Evolutionary conservation across 345 rosid genomes (phyloP), one percentile per base, ranked within the genome.

Genomic region (Eucalyptus pauciflora): DNA sequence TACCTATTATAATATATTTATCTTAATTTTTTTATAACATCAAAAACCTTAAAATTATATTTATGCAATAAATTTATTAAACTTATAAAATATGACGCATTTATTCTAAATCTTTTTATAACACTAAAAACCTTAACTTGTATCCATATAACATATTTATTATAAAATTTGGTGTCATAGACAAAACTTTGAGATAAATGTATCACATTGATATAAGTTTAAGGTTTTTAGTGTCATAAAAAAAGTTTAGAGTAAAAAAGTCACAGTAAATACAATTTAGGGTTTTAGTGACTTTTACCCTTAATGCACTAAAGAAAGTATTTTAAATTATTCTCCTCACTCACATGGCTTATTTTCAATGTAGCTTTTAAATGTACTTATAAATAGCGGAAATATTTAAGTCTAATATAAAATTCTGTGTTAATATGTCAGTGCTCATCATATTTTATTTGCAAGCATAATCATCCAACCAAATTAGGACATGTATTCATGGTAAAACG

Each of bases 191-290:
- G 9, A 17, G 8, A 51, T 51, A 51, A 17, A 51, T 17, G 24
- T 52, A 52, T 52, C 24, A 52, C 0, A 7, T 17, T 1, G 9
- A 0, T 17, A 51, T 17, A 51, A 17, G 56, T 51, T 51, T 51
- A 51, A 51, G 56, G 4, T 7, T 67, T 67, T 15, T 5, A 2
- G 18, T 31, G 22, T 29, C 4, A 17, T 0, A 17, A 51, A 51
- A 50, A 6, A 51, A 3, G 1, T 51, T 51, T 16, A 51, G 0
- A 50, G 20, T 51, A 51, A 51, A 51, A 16, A 51, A 16, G 8
- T 51, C 0, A 16, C 1, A 51, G 1, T 51, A 2, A 16, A 6
- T 51, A 51, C 0, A 51, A 6, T 51, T 51, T 51, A 51, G 54
- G 8, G 8, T 6, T 16, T 51, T 51, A 15, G 20, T 51, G 8